phyloP scores from a whole-genome alignment of 2,329 filamentous ascomycete species.

The Talaromyces funiculosus region DNA sequence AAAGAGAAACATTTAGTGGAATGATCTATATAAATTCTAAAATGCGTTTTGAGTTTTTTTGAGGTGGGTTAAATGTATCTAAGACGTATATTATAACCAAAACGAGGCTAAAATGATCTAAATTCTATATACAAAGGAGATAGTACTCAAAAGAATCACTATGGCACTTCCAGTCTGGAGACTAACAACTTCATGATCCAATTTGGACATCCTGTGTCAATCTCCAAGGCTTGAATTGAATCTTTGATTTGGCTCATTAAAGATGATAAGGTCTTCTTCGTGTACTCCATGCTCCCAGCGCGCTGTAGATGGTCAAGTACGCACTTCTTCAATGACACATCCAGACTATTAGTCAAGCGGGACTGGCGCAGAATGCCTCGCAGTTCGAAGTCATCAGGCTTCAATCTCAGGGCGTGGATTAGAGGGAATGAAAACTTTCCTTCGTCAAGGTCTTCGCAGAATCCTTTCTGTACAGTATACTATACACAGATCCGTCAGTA shows the following conservation, averaged over 20 bases:
- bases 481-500: too few relatives aligned
- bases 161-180: background rate
- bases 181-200: background rate
- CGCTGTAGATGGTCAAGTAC: background rate
- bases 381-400: too few relatives aligned
- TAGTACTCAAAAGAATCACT: background rate
- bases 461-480: background rate
- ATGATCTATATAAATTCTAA: too few relatives aligned
- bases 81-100: background rate
- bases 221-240: background rate
- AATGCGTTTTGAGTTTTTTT: too few relatives aligned
- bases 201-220: background rate
- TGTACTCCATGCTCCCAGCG: background rate
- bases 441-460: background rate
- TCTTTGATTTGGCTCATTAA: background rate
- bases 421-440: background rate
- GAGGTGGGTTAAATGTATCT: too few relatives aligned
- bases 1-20: too few relatives aligned
- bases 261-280: background rate
- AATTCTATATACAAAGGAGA: background rate
- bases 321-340: background rate
- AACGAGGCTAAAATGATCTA: background rate
- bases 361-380: background rate
- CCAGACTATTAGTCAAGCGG: background rate
- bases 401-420: background rate